Evolutionary conservation across 2,329 filamentous ascomycete genomes (phyloP).

Genomic region (Coniochaeta sp.): DNA sequence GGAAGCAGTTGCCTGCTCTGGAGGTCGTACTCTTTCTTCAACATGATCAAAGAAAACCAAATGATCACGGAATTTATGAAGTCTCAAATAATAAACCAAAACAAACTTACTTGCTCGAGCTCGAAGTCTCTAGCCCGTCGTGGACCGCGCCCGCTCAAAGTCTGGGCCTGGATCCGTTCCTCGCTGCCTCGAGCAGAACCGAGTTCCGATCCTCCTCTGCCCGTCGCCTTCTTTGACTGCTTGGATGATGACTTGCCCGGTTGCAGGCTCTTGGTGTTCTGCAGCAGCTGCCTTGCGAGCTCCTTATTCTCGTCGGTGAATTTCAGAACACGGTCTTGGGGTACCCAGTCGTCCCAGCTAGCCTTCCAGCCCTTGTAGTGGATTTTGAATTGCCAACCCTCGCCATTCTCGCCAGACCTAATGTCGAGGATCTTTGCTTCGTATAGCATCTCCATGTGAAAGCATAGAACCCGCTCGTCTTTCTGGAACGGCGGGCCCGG

Average conservation of each 20-base stretch:
- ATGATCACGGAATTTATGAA: background rate
- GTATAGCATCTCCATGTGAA: conserved; percentile 94
- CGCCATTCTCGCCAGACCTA: conserved; percentile 58
- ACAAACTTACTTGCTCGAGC: conserved; percentile 63
- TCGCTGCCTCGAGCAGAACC: conserved; percentile 68
- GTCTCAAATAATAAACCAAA: background rate
- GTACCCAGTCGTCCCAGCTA: conserved; percentile 99
- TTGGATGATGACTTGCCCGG: conserved; percentile 35
- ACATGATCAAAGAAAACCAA: background rate
- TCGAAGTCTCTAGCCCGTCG: conserved; percentile 74
- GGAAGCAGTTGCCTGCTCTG: background rate
- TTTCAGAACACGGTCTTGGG: conserved; percentile 87
- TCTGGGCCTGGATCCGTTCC: conserved; percentile 57
- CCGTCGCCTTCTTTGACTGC: conserved; percentile 43
- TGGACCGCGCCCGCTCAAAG: conserved; percentile 58
- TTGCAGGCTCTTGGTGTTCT: conserved; percentile 57
- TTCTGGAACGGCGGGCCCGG: conserved; percentile 46
- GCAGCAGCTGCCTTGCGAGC: conserved; percentile 66
- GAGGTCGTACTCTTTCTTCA: background rate
- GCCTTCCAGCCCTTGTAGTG: conserved; percentile 99
- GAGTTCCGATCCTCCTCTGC: conserved; percentile 42
- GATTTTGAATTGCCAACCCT: conserved; percentile 78
- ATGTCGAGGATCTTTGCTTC: conserved; percentile 92
- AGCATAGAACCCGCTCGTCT: conserved; percentile 93
- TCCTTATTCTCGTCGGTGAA: conserved; percentile 93